phyloP scores from a whole-genome alignment of 106 monocot species.

The Acanthochlamys bracteata region DNA sequence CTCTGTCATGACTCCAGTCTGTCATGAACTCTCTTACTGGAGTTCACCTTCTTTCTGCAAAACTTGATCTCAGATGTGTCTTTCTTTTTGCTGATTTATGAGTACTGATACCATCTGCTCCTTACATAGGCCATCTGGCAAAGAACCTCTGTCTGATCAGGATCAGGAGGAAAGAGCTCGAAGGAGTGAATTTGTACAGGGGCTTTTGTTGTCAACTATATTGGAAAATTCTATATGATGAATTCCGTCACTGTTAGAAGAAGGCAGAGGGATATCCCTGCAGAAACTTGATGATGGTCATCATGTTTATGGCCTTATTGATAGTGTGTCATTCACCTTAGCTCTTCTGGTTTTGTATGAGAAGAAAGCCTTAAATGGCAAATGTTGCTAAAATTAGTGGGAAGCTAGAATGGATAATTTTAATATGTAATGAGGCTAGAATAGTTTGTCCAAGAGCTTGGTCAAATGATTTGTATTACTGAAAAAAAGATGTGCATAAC shows the following conservation, averaged over 20 bases:
- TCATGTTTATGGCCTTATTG: background rate
- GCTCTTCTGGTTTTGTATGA: background rate
- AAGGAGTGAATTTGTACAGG: conserved; percentile 37
- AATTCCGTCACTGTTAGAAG: background rate
- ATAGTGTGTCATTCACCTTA: background rate
- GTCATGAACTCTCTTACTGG: too few species aligned
- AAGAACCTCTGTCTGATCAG: conserved; percentile 36
- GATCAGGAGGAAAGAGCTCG: conserved; percentile 50
- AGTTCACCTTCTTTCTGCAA: too few species aligned
- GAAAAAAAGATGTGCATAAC: background rate
- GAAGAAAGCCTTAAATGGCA: background rate
- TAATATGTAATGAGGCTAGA: background rate
- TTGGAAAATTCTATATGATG: conserved; percentile 19
- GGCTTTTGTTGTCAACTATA: conserved; percentile 43
- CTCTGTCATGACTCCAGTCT: too few species aligned
- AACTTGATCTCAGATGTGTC: too few species aligned
- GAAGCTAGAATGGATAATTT: background rate
- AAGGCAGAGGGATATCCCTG: background rate
- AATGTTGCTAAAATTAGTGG: too few species aligned
- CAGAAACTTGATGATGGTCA: background rate
- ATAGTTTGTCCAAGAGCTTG: background rate
- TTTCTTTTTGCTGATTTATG: too few species aligned
- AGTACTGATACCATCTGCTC: too few species aligned
- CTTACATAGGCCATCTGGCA: conserved; percentile 1
- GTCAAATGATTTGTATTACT: background rate